These are phyloP conservation scores for Alternaria gansuensis DNA, from an alignment of 2,329 filamentous ascomycete genomes.

Conservation along the genomic window DNA sequence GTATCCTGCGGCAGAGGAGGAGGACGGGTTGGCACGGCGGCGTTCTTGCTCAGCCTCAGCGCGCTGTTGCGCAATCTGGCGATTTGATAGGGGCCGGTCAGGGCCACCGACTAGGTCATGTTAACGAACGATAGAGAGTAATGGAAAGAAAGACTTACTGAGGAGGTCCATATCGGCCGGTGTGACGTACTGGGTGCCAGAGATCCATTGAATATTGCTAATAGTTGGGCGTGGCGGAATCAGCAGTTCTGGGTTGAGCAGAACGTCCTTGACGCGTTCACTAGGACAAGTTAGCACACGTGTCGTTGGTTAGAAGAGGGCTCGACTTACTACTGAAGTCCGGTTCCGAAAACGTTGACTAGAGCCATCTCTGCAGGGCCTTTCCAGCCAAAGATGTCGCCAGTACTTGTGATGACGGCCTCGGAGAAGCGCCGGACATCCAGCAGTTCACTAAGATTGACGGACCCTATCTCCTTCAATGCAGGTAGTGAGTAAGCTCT, in stretches of 20 bases:
- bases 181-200: conserved; percentile 90
- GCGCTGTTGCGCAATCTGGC: conserved; percentile 82
- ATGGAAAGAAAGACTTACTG: conserved; percentile 55
- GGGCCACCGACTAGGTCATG: conserved; percentile 74
- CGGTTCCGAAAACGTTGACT: conserved; percentile 84
- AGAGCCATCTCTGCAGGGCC: conserved; percentile 86
- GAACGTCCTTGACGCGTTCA: conserved; percentile 68
- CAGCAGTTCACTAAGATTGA: conserved; percentile 70
- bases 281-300: conserved; percentile 41
- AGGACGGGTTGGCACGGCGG: conserved; percentile 44
- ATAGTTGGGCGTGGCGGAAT: conserved; percentile 89
- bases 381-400: conserved; percentile 86
- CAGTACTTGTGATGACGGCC: conserved; percentile 76
- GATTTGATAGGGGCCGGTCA: conserved; percentile 85
- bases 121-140: conserved; percentile 9
- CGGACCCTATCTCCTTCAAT: conserved; percentile 80
- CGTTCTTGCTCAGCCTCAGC: conserved; percentile 72
- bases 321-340: conserved; percentile 66
- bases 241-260: conserved; percentile 78
- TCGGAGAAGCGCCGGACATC: conserved; percentile 77
- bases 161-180: conserved; percentile 87
- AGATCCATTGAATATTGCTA: conserved; percentile 94
- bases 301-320: background rate
- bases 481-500: conserved; percentile 87
- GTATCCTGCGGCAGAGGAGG: conserved; percentile 41